Base-by-base conservation (phyloP, 306 rosid genomes). In the Glycyrrhiza uralensis region DNA sequence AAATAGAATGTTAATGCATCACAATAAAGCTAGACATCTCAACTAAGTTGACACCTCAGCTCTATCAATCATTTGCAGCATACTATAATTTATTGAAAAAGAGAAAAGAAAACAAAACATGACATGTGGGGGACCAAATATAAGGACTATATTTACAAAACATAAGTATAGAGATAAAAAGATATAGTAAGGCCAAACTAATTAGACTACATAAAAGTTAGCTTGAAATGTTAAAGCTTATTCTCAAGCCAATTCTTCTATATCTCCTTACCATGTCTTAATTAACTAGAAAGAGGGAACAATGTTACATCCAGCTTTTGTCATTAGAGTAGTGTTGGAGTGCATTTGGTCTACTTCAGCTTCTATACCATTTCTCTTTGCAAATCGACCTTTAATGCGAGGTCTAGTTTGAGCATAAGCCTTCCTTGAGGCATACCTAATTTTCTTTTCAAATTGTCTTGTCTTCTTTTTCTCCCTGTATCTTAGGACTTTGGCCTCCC, bases 321-420 rank as follows among this genome's bases (percentile, higher is more conserved):
- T 71, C 70, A 85, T 83, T 2, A 86, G 79, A 2, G 87, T 8
- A 52, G 85, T 44, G n/a, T n/a, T n/a, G 68, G 91, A 85, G 69
- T 86, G 81, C 85, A 84, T 83, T 52, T 81, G 91, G 19, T 87
- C 96, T 32, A 89, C 82, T 79, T 89, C 86, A 20, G 83, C 84
- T 15, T 86, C 92, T 9, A 74, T 45, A 33, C 86, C 86, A 4
- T 83, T 83, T 74, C 90, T 64, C 79, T 87, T 92, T 0, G 94
- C 97, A 35, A 92, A 92, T 47, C 97, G 81, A 66, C 97, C 97
- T 42, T 89, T 92, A 73, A 92, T 85, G 3, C 97, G 84, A 0
- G 96, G 97, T 52, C 97, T 82, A 33, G 87, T 89, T 74, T 92
- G 96, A 12, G 97, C 97, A 60, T 92, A 92, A 6, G 97, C 97